Evolutionary conservation across 768 basidiomycete species (phyloP), one percentile per base, ranked within the genome.

Genomic region (Pulveroboletus sp.): DNA sequence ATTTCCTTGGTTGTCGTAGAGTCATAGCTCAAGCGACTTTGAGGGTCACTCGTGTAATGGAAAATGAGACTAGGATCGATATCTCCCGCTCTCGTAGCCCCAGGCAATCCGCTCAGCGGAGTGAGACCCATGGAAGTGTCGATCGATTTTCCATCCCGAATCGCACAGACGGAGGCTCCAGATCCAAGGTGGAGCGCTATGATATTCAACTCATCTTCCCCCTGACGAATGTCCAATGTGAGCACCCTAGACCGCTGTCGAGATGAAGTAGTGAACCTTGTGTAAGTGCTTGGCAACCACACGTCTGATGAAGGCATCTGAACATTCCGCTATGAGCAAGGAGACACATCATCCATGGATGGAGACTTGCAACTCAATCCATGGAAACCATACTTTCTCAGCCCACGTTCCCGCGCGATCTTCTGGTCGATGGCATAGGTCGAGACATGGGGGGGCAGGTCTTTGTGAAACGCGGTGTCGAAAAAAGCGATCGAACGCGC

Each of bases 81-180:
- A 2, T 78, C 76, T 9, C 93, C 93, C 12, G 83, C 79, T 42
- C 93, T 83, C 2, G 93, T 94, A 2, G 89, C 91, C 14, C 93
- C 93, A 5, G 93, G 91, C 0, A 95, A 73, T 2, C 92, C 92
- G 46, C 82, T 82, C n/a, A 93, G 68, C 4, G 92, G n/a, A n/a
- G n/a, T n/a, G 30, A 96, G 77, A 4, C 92, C 93, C 93, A 96
- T 96, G 31, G 81, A 85, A 1, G 91, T 94, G 67, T 95, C 90
- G 55, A 85, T 74, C 19, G 87, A 89, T 51, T 77, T 70, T 19
- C 93, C 93, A 32, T 73, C 62, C 42, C 76, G 75, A 64, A 95
- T 85, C 16, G 82, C 82, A 65, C 90, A 93, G 14, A 78, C 81
- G 13, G 86, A 90, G 0, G 92, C 93, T 14, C 93, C 93, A n/a